Evolutionary conservation across 225 moss, liverwort and hornwort species (phyloP).

Genomic region (Antitrichia curtipendula): DNA sequence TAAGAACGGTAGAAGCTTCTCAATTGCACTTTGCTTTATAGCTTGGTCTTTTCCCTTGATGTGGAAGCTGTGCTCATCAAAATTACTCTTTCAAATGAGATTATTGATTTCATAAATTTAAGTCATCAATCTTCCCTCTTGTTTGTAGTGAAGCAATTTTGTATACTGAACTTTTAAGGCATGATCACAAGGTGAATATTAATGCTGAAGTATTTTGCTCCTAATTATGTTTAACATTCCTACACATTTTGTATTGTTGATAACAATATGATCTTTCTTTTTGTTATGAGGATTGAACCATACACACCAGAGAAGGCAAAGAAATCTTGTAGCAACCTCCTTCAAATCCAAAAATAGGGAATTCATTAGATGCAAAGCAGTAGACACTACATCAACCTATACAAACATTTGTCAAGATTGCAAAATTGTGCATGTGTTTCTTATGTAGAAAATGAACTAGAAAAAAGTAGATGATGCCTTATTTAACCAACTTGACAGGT

Average conservation of each 20-base stretch:
- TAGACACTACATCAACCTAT: slow-evolving; percentile 22
- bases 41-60: slow-evolving; percentile 45
- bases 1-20: slow-evolving; percentile 23
- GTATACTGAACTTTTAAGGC: background rate
- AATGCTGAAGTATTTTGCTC: background rate
- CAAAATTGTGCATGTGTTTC: background rate
- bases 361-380: slow-evolving; percentile 8
- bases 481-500: background rate
- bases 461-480: background rate
- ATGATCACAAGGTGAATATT: background rate
- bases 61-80: slow-evolving; percentile 17
- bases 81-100: background rate
- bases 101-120: background rate
- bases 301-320: slow-evolving; percentile 42
- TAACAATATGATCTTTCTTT: background rate
- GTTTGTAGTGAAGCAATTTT: background rate
- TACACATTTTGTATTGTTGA: background rate
- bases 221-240: background rate
- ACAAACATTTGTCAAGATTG: background rate
- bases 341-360: slow-evolving; percentile 46
- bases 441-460: background rate
- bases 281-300: background rate
- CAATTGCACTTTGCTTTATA: slow-evolving; percentile 27
- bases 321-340: slow-evolving; percentile 63
- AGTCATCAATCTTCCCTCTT: background rate